A percentile compares a stretch with the other conserved stretches of the same genome.
phyloP scores from a whole-genome alignment of 352 stramenopile genomes.

The Phytopythium litorale region DNA sequence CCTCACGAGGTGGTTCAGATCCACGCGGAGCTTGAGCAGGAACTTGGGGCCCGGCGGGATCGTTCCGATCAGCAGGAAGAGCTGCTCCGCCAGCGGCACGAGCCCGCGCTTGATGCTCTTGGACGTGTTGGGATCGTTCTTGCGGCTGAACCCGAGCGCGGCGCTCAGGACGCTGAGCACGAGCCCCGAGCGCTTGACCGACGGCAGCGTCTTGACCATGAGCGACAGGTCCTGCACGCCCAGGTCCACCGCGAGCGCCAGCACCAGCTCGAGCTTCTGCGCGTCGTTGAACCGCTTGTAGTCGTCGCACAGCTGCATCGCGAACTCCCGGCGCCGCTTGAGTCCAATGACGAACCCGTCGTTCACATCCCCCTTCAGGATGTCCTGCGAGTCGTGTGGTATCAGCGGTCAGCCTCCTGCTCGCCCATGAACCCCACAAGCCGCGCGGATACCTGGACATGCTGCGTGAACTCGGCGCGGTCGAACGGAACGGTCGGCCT shows the following conservation, averaged over 20 bases:
- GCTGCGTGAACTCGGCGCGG: slow-evolving; percentile 45
- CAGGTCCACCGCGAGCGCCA: slow-evolving; percentile 75
- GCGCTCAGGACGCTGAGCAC: slow-evolving; percentile 78
- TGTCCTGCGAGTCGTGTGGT: slow-evolving; percentile 18
- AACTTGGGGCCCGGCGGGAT: slow-evolving; percentile 73
- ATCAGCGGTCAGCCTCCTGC: neutral
- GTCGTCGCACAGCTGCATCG: slow-evolving; percentile 62
- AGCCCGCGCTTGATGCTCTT: slow-evolving; percentile 85
- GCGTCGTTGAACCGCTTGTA: slow-evolving; percentile 75
- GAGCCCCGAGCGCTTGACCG: slow-evolving; percentile 68
- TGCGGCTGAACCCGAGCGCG: slow-evolving; percentile 70
- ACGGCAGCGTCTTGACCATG: slow-evolving; percentile 81
- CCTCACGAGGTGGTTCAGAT: slow-evolving; percentile 50
- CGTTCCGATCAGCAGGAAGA: slow-evolving; percentile 72
- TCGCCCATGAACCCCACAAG: neutral
- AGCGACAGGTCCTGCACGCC: slow-evolving; percentile 74
- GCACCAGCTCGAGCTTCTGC: slow-evolving; percentile 75
- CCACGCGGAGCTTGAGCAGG: slow-evolving; percentile 60
- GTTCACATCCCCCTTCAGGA: slow-evolving; percentile 60
- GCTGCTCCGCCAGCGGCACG: slow-evolving; percentile 74
- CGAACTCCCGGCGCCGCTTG: slow-evolving; percentile 77
- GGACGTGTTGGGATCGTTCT: slow-evolving; percentile 79
- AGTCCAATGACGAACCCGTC: slow-evolving; percentile 83
- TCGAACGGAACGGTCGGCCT: slow-evolving; percentile 51
- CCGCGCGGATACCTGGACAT: slow-evolving; percentile 35